Base-by-base conservation (phyloP, 129 eudicot species). In the Centella asiatica region DNA sequence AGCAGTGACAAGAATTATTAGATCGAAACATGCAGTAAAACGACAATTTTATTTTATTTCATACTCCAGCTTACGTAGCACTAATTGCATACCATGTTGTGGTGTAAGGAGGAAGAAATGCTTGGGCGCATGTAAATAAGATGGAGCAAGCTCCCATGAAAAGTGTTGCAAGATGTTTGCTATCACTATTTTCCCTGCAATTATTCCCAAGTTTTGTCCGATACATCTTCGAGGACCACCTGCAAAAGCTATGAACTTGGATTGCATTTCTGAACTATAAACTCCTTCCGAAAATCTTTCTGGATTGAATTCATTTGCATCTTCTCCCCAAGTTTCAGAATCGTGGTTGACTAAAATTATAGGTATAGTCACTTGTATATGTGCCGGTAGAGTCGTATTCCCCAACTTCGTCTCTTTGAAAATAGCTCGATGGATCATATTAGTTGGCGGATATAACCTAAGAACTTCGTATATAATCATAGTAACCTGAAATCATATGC, bases 181-280 rank as follows among this genome's bases (percentile, higher is more conserved):
- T 0, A 79, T 68, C 10, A 77, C 72, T 49, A 79, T 27, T 56
- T 63, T 75, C 13, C 66, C 64, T 64, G 72, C 67, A 4, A 79
- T 26, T n/a, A 71, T 33, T 6, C 81, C 85, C 28, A 79, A 53
- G 40, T 76, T 79, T 68, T 79, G 81, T 28, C 85, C 85, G 2
- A 71, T 31, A 31, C 81, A 79, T 40, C 74, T 70, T 0, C 81
- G 72, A 4, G 68, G 67, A 3, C 85, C 85, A 2, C 34, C 37
- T 0, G 37, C 2, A 34, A 54, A 54, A 26, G 37, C 59, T 14
- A 54, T 15, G 37, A 54, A 54, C 0, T 5, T 15, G 5, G 59
- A 27, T 26, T 27, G 59, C 32, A 24, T 53, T 33, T 54, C 26
- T 13, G 34, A 54, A 32, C 26, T 27, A 10, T 5, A 54, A 54